Evolutionary conservation across 1,284 basidiomycete species (phyloP).

Genomic region (Malassezia equina): DNA sequence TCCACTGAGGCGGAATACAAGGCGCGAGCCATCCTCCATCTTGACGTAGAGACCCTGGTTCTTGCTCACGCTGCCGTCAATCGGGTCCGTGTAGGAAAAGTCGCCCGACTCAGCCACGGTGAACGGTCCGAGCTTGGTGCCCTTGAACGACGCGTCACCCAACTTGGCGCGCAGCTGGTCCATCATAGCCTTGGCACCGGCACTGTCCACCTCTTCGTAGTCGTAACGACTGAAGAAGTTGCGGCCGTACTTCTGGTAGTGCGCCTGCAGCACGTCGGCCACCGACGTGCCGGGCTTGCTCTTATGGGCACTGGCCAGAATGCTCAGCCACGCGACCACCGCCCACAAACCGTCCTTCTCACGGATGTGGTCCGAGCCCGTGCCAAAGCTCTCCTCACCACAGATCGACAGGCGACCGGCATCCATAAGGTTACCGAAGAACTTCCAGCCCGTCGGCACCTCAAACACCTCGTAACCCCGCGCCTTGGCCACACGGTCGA

Average conservation of each 20-base stretch:
- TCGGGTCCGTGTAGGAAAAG: conserved; percentile 95
- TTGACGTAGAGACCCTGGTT: conserved; percentile 91
- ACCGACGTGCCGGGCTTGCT: conserved; percentile 50
- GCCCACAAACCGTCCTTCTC: conserved; percentile 99
- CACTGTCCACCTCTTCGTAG: conserved; percentile 92
- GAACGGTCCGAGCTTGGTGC: conserved; percentile 57
- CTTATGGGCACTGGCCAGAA: conserved; percentile 83
- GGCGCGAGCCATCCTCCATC: conserved; percentile 80
- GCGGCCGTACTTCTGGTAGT: conserved; percentile 87
- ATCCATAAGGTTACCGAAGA: conserved; percentile 99
- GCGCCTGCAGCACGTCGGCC: conserved; percentile 57
- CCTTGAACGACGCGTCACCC: conserved; percentile 53
- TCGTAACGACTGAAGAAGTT: conserved; percentile 96
- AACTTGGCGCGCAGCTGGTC: conserved; percentile 65
- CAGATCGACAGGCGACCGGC: conserved; percentile 93
- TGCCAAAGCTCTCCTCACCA: conserved; percentile 96
- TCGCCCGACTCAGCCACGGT: conserved; percentile 68
- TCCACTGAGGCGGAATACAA: conserved; percentile 90
- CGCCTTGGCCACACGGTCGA: conserved; percentile 89
- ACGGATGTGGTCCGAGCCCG: conserved; percentile 97
- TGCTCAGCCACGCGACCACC: conserved; percentile 91
- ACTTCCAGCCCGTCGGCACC: conserved; percentile 96
- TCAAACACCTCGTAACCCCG: conserved; percentile 90
- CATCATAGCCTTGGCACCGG: conserved; percentile 77
- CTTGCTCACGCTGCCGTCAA: conserved; percentile 80